Evolutionary conservation across 805 yeast species (phyloP), one percentile per base, ranked within the genome.

Genomic region (Novakomyces olei): DNA sequence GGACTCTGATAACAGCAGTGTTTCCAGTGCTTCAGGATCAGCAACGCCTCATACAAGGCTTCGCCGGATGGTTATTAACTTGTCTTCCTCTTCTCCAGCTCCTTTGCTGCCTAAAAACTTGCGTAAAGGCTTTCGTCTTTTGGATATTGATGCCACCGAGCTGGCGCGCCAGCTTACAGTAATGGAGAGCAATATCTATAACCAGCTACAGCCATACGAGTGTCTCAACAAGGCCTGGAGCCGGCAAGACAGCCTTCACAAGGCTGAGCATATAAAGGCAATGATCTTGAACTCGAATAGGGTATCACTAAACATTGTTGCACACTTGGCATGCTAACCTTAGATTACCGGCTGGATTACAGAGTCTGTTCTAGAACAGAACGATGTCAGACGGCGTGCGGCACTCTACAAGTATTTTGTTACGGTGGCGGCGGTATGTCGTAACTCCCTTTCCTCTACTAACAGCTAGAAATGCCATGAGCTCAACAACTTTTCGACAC

Each of bases 101-200:
- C 44, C 51, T 3, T 34, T 46, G 12, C 28, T 49, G 18, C 51
- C 53, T 5, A 39, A 37, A 28, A 40, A 39, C 20, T 30, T 40
- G 19, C 40, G 27, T n/a, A 39, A 34, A 36, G 27, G 27, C 7
- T 27, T 30, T 65, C 43, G 51, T 76, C 19, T 50, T 66, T 36
- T 36, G 17, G 85, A 77, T 34, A 64, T 79, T 32, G 81, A 76
- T 40, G 65, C 78, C 22, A 52, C 63, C 32, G 83, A 72, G 37
- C 60, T 81, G 41, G 94, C 95, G 0, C 59, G 81, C 32, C 95
- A 85, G 50, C 53, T 85, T 35, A 77, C 94, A 0, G 48, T 79
- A 9, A 60, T 72, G 34, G 93, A 80, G 48, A 76, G 69, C 47
- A 63, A 60, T 26, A 52, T 70, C 22, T 83, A 72, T 48, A 54